Conservation (phyloP, 768 basidiomycete genomes). For the Leccinum subgranulosum region DNA sequence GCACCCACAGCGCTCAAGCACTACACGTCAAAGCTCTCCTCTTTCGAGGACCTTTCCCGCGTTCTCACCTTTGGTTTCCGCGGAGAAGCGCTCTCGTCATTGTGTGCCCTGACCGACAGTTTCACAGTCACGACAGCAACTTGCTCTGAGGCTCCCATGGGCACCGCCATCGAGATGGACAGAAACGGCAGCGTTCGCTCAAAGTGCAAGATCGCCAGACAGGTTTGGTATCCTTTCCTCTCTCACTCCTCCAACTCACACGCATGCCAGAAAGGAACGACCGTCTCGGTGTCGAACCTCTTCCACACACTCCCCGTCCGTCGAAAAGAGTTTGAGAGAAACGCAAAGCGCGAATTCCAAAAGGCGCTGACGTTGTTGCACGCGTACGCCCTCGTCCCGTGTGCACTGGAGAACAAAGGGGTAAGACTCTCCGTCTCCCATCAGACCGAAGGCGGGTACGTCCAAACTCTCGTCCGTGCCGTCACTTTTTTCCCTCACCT, state of each 20-base stretch:
- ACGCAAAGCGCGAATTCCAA: conserved; percentile 83
- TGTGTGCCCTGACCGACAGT: conserved; percentile 77
- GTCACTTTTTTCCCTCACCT: conserved; percentile 1
- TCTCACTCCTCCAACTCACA: not conserved
- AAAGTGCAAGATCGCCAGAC: conserved; percentile 66
- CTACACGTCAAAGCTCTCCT: conserved; percentile 86
- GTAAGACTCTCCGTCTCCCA: conserved; percentile 76
- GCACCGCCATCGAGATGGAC: conserved; percentile 73
- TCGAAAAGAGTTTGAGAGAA: conserved; percentile 86
- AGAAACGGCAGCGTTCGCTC: conserved; percentile 57
- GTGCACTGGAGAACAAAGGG: conserved; percentile 50
- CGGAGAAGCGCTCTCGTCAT: conserved; percentile 91
- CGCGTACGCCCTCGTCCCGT: conserved; percentile 88
- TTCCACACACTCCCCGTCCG: conserved; percentile 87
- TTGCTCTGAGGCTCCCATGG: conserved; percentile 67
- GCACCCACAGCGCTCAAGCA: conserved; percentile 74
- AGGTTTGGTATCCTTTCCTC: conserved; percentile 44
- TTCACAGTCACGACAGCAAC: conserved; percentile 77
- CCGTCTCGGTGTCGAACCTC: conserved; percentile 64
- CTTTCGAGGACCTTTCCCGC: conserved; percentile 67
- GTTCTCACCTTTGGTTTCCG: conserved; percentile 91
- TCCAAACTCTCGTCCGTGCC: not conserved
- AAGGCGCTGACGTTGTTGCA: conserved; percentile 81
- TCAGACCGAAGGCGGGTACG: conserved; percentile 67
- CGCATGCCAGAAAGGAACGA: conserved; percentile 78